Base-by-base conservation (phyloP, 495 filamentous ascomycete species). In the Hypoxylon trugodes region DNA sequence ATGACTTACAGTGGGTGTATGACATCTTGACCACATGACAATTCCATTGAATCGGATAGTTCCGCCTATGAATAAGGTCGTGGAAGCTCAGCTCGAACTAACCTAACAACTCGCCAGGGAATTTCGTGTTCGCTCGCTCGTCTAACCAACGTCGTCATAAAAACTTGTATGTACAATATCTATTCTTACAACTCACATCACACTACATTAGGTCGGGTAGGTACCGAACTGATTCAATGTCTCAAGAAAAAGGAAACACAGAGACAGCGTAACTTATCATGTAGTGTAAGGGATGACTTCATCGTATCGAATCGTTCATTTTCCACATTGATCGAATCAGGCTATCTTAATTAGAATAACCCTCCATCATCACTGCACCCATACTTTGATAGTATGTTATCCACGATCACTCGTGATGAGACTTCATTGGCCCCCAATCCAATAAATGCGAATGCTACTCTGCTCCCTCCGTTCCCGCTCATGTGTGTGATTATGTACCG, bases 371-470 rank as follows among this genome's bases (percentile, higher is more conserved):
- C 13, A 40, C 16, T 35, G 22, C 28, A n/a, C 24, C 28, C 6
- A 38, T 25, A 9, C 16, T 10, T 36, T 38, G 16, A 63, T 16
- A 49, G 30, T 33, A 30, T 54, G 15, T 19, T 18, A 35, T 58
- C 43, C 24, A 24, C 41, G 41, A 10, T 25, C 46, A 8, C 19
- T 26, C 12, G 6, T 28, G 16, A 32, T 22, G 25, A 42, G 9
- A 47, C 49, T 36, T 22, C 19, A 8, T 35, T 54, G n/a, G 33
- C 47, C 32, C 18, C 9, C 42, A 22, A 8, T 15, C n/a, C 33
- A 6, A 30, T 28, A 25, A 59, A 54, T 52, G 48, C 33, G 53
- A 58, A 47, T 53, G 33, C 40, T 59, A 28, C 30, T 3, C 25
- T 5, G 25, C 6, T 26, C 7, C 24, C 37, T 6, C n/a, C n/a